Evolutionary conservation across 75 land plant species (phyloP).

Genomic region (Chamaecyparis obtusa): DNA sequence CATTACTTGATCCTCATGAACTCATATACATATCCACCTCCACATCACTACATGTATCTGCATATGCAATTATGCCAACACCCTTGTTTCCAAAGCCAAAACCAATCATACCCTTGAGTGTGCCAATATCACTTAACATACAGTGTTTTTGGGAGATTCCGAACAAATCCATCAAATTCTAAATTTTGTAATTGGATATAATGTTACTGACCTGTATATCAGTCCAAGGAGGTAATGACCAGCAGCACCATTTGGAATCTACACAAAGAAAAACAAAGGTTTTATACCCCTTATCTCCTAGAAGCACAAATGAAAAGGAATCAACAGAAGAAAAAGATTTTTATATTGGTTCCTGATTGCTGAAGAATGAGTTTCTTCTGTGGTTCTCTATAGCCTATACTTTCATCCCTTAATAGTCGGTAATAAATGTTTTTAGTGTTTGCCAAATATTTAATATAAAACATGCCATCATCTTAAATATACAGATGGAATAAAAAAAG

Average conservation of each 20-base stretch:
- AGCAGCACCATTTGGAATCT: constrained; percentile 96
- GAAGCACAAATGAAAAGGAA: neutral
- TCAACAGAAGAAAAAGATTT: neutral
- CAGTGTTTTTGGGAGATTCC: neutral
- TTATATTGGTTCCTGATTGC: neutral
- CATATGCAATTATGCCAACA: neutral
- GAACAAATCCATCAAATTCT: neutral
- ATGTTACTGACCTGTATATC: constrained; percentile 73
- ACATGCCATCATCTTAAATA: neutral
- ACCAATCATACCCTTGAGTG: neutral
- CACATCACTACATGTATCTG: neutral
- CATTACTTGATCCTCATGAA: neutral
- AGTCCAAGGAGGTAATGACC: constrained; percentile 94
- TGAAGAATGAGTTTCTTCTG: neutral
- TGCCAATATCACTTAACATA: neutral
- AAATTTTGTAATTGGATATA: neutral
- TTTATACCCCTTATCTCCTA: neutral
- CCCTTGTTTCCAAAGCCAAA: neutral
- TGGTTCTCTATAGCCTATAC: neutral
- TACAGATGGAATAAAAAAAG: neutral
- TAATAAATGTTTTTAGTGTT: neutral
- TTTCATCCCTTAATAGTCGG: neutral
- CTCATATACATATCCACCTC: no score
- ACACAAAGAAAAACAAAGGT: constrained; percentile 16
- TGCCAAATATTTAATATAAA: neutral